Conservation (phyloP, 805 yeast genomes). For the Priceomyces medius region DNA sequence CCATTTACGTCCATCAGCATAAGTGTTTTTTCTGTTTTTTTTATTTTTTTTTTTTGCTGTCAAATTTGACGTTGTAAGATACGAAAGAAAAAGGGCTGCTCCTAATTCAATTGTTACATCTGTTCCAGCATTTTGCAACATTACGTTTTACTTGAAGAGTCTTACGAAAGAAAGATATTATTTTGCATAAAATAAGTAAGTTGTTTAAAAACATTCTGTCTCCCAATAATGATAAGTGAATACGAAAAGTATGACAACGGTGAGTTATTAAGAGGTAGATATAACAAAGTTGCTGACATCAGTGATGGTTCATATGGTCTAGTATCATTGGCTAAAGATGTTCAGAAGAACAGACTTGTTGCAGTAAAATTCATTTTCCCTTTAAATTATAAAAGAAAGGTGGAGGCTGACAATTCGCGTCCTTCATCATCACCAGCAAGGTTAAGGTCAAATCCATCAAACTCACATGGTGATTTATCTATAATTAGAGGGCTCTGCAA, state of each 20-base stretch:
- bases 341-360: slow-evolving; percentile 50
- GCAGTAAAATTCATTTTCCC: slow-evolving; percentile 86
- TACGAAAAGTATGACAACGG: slow-evolving; percentile 41
- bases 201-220: too few relatives aligned
- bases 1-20: not conserved
- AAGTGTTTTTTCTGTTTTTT: not conserved
- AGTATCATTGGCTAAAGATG: slow-evolving; percentile 83
- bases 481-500: slow-evolving; percentile 34
- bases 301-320: slow-evolving; percentile 94
- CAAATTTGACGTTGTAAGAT: too few relatives aligned
- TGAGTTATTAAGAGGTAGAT: slow-evolving; percentile 56
- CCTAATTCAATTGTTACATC: not conserved
- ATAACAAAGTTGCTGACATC: slow-evolving; percentile 67
- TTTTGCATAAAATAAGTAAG: too few relatives aligned
- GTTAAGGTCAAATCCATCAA: slow-evolving; percentile 17
- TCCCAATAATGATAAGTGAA: slow-evolving; percentile 32
- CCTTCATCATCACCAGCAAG: slow-evolving; percentile 39
- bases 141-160: too few relatives aligned
- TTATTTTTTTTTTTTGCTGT: not conserved
- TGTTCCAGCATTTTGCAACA: too few relatives aligned
- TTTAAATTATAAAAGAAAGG: slow-evolving; percentile 36
- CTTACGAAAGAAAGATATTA: too few relatives aligned
- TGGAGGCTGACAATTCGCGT: slow-evolving; percentile 17
- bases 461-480: slow-evolving; percentile 14
- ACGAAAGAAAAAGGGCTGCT: too few relatives aligned